These are phyloP conservation scores for Haberlea rhodopensis DNA, from an alignment of 257 asterid species.

Conservation along the genomic window DNA sequence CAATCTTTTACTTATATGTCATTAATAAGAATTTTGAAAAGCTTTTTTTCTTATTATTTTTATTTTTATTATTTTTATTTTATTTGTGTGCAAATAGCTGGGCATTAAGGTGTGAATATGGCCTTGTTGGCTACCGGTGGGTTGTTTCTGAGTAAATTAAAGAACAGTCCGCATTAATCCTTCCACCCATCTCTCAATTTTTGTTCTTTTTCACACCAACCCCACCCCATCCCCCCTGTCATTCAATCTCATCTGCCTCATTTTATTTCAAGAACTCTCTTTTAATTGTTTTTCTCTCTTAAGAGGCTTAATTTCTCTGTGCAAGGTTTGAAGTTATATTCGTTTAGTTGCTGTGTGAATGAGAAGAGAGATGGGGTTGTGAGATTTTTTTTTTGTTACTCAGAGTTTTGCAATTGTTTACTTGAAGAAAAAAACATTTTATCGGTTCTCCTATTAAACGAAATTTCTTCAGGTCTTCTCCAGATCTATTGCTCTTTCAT, in stretches of 20 bases:
- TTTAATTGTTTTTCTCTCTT: slow-evolving; percentile 27
- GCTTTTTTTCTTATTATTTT: slow-evolving; percentile 17
- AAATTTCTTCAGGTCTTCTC: slow-evolving; percentile 55
- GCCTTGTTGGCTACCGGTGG: slow-evolving; percentile 28
- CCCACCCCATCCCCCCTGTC: slow-evolving; percentile 42
- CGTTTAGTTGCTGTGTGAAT: slow-evolving; percentile 15
- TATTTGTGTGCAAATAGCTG: slow-evolving; percentile 8
- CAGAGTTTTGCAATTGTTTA: slow-evolving; percentile 22
- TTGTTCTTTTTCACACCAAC: slow-evolving; percentile 31
- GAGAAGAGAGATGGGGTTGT: slow-evolving; percentile 27
- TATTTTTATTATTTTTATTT: slow-evolving; percentile 10
- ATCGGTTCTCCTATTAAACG: slow-evolving; percentile 33
- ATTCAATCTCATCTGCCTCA: slow-evolving; percentile 31
- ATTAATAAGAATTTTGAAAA: slow-evolving; percentile 21
- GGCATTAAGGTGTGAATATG: slow-evolving; percentile 27
- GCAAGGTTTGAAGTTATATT: slow-evolving; percentile 39
- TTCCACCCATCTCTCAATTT: slow-evolving; percentile 39
- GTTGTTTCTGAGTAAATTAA: slow-evolving; percentile 38
- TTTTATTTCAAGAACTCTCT: slow-evolving; percentile 26
- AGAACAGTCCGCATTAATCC: slow-evolving; percentile 47
- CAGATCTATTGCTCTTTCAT: slow-evolving; percentile 54
- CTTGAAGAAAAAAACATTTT: slow-evolving; percentile 17
- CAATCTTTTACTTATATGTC: slow-evolving; percentile 24
- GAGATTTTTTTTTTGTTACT: slow-evolving; percentile 18
- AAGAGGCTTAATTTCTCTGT: slow-evolving; percentile 20